Conservation (phyloP, 148 eudicot genomes). For the Oxyria digyna region DNA sequence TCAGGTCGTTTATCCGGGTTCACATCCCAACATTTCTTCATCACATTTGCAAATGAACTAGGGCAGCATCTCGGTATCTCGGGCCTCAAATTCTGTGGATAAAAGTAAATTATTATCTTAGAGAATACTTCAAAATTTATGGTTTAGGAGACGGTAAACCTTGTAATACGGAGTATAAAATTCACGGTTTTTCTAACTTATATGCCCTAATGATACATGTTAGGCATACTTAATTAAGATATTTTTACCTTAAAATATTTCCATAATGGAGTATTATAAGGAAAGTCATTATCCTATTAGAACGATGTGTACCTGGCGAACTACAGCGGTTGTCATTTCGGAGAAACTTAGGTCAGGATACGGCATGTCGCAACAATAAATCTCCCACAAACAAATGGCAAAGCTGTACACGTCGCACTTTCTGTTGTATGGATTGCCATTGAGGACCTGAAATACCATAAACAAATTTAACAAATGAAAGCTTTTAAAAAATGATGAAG, state of each 20-base stretch:
- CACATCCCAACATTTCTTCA: constrained; percentile 98
- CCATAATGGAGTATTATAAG: too few relatives aligned
- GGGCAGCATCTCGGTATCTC: constrained; percentile 98
- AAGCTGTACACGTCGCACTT: constrained; percentile 96
- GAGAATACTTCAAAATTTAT: too few relatives aligned
- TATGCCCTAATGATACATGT: too few relatives aligned
- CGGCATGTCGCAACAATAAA: constrained; percentile 99
- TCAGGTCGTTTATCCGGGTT: constrained; percentile 93
- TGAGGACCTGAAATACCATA: constrained; percentile 52
- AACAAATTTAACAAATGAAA: not conserved
- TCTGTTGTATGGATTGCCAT: constrained; percentile 86
- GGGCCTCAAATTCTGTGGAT: constrained; percentile 75
- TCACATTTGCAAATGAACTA: constrained; percentile 73
- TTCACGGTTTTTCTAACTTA: too few relatives aligned
- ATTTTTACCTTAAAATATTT: too few relatives aligned
- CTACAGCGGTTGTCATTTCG: constrained; percentile 94
- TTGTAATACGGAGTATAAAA: too few relatives aligned
- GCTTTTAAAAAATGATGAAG: not conserved
- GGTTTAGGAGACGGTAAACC: too few relatives aligned
- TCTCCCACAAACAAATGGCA: constrained; percentile 94
- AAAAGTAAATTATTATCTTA: not conserved
- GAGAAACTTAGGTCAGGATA: constrained; percentile 97
- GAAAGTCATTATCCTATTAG: too few relatives aligned
- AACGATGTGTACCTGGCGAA: constrained; percentile 84
- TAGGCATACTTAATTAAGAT: too few relatives aligned